Base-by-base conservation (phyloP, 179 eudicot species). In the Actinidia polygama region DNA sequence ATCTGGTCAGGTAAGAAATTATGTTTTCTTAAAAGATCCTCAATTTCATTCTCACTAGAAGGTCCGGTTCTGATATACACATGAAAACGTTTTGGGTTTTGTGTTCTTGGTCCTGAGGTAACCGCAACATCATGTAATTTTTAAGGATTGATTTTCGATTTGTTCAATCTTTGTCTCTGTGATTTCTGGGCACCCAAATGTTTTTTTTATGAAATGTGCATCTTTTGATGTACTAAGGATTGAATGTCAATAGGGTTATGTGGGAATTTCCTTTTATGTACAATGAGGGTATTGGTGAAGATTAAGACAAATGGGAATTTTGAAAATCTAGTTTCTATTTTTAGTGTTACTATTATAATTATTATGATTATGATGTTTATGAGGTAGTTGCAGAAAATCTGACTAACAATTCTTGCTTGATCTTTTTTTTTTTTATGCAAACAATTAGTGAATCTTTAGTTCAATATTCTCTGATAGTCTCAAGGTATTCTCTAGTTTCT, bases 1-100 rank as follows among this genome's bases (percentile, higher is more conserved):
- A 67, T 93, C 99, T 75, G 93, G 91, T 88, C 99, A 96, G 98
- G 99, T 96, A 77, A 19, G 19, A 5, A 10, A 46, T 75, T 51
- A 59, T 44, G 18, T 61, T 77, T 19, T 46, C 12, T 47, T 40
- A n/a, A n/a, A n/a, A n/a, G n/a, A n/a, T n/a, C n/a, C n/a, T n/a
- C n/a, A n/a, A n/a, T n/a, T n/a, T n/a, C n/a, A n/a, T n/a, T n/a
- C n/a, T n/a, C n/a, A n/a, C n/a, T n/a, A n/a, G n/a, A n/a, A n/a
- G n/a, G n/a, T n/a, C n/a, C n/a, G n/a, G n/a, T n/a, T n/a, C n/a
- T n/a, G n/a, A n/a, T n/a, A n/a, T n/a, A n/a, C n/a, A n/a, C n/a
- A n/a, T n/a, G n/a, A n/a, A n/a, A n/a, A n/a, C n/a, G n/a, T n/a
- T n/a, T n/a, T n/a, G n/a, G n/a, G n/a, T n/a, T n/a, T n/a, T n/a